Base-by-base conservation (phyloP, 2,329 filamentous ascomycete species). In the Orbilia quercus region DNA sequence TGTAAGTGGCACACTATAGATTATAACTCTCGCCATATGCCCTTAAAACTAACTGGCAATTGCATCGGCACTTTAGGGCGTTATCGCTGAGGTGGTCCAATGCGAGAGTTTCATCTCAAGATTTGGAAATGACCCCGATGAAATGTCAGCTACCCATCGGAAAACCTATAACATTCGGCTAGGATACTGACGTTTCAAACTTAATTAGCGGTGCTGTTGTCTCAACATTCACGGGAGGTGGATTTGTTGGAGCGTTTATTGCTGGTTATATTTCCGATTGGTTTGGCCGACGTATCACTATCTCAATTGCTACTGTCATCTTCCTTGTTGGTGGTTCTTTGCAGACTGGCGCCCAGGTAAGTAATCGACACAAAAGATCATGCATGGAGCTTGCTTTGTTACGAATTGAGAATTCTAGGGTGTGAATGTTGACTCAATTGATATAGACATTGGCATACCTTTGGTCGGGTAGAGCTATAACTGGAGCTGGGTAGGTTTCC, bases 191-290 rank as follows among this genome's bases (percentile, higher is more conserved):
- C 28, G 5, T 9, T 4, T 9, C 9, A 2, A 51, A 7, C 22
- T 36, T 5, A 3, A n/a, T n/a, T 51, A 88, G 84, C 38, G 90
- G 89, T 59, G 86, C 89, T 2, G 89, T 92, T 0, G 90, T 93
- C 0, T 90, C 89, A 0, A 84, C 92, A 70, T 93, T 94, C 80
- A 94, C 91, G 0, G 89, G 85, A 1, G 87, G 90, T 47, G 90
- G 90, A 20, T 91, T 91, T 81, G 85, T 90, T 75, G 90, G 90
- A 7, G 87, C 90, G 23, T 82, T 82, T 31, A 81, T 87, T 36
- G 90, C 88, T 40, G 91, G 90, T 71, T 84, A 86, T 0, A 77
- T 82, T 36, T 88, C 88, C 75, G 87, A 92, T 79, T 82, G 79
- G 64, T 80, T 91, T 1, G 91, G 91, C 45, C 86, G 91, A 76